Percentiles rank a stretch among this genome's conserved stretches.
Evolutionary conservation across 805 yeast species (phyloP).

Genomic region (Cyberlindnera maritima): DNA sequence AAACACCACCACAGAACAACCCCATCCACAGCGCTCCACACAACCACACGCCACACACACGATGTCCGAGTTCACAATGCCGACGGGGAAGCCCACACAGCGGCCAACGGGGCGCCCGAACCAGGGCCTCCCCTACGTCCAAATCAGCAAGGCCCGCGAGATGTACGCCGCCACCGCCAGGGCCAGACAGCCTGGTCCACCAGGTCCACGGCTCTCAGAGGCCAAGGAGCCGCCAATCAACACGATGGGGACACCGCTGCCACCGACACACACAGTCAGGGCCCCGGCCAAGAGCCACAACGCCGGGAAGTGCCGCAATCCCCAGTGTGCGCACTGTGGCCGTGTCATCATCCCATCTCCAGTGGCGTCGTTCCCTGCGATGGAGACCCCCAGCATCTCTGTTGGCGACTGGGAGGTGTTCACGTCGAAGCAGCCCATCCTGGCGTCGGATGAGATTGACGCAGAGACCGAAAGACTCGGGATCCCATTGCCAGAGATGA

Average conservation of each 20-base stretch:
- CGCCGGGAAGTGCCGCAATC: constrained; percentile 34
- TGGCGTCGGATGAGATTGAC: constrained; percentile 73
- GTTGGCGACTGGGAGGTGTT: constrained; percentile 74
- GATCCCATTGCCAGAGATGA: constrained; percentile 95
- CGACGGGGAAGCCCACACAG: constrained; percentile 13
- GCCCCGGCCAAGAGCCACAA: constrained; percentile 44
- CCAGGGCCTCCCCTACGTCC: constrained; percentile 50
- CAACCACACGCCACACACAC: too few species aligned
- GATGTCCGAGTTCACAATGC: constrained; percentile 13
- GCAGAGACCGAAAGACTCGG: constrained; percentile 53
- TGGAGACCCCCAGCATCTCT: constrained; percentile 66
- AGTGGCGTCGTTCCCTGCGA: constrained; percentile 56
- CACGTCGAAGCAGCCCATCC: constrained; percentile 73
- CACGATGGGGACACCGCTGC: constrained; percentile 10
- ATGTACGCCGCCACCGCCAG: constrained; percentile 44
- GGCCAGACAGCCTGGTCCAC: constrained; percentile 32
- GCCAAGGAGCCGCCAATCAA: constrained; percentile 1
- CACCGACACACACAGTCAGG: constrained; percentile 24
- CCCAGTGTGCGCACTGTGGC: constrained; percentile 63
- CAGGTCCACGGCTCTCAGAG: not conserved
- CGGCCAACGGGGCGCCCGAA: constrained; percentile 5
- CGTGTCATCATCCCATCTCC: constrained; percentile 78
- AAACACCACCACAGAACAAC: too few species aligned
- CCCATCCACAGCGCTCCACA: too few species aligned
- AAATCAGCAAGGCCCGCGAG: constrained; percentile 60